A percentile compares a stretch with the other conserved stretches of the same genome.
phyloP scores from a whole-genome alignment of 768 basidiomycete genomes.

The Phanerochaete carnosa region DNA sequence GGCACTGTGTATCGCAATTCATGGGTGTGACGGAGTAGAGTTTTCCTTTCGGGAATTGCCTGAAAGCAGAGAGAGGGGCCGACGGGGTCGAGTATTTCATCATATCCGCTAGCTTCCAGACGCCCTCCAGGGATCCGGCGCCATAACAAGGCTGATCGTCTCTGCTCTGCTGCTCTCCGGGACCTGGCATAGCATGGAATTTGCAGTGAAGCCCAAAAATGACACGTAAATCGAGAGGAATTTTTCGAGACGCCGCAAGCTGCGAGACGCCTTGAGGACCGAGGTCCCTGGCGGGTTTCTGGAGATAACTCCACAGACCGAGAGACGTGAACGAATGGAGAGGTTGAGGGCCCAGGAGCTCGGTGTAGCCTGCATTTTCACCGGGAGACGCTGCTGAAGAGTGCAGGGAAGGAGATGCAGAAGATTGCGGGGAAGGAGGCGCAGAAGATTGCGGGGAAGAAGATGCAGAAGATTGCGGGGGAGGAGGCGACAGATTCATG shows the following conservation, averaged over 20 bases:
- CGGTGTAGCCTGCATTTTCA: no score
- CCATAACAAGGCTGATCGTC: not conserved
- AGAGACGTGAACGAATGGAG: not conserved
- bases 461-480: no score
- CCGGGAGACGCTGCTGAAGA: no score
- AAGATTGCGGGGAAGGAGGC: no score
- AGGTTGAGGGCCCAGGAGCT: no score
- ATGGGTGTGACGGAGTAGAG: not conserved
- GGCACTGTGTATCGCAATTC: not conserved
- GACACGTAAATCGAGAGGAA: not conserved
- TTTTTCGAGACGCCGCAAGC: no score
- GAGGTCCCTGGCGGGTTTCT: no score
- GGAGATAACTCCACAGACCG: not conserved
- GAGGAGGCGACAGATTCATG: no score
- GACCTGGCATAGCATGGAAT: not conserved
- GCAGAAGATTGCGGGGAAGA: no score
- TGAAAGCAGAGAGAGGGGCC: not conserved
- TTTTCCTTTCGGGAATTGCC: not conserved
- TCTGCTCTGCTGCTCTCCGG: not conserved
- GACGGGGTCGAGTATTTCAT: not conserved
- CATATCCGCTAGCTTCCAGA: not conserved
- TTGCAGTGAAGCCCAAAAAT: not conserved
- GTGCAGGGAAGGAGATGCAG: no score
- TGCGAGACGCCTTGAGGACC: no score
- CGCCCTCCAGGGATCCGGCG: not conserved